A percentile compares a stretch with the other conserved stretches of the same genome.
Evolutionary conservation across 1,284 basidiomycete genomes (phyloP).

Genomic region (Cerrena zonata): DNA sequence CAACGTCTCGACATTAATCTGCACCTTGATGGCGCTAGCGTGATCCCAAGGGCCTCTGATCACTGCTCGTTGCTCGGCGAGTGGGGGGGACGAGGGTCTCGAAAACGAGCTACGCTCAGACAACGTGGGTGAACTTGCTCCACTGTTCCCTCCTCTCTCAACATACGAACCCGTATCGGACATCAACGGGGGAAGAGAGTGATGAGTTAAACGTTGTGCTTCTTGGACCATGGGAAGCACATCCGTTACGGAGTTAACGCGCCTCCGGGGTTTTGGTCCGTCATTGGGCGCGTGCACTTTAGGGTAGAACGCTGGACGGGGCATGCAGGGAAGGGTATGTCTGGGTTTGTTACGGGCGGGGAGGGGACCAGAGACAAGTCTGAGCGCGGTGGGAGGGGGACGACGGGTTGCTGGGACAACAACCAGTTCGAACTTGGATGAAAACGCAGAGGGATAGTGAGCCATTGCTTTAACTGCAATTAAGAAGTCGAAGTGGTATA

Average conservation of each 20-base stretch:
- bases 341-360: slow-evolving; percentile 24
- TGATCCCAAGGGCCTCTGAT: slow-evolving; percentile 29
- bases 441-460: slow-evolving; percentile 5
- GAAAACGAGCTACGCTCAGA: slow-evolving; percentile 8
- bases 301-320: slow-evolving; percentile 26
- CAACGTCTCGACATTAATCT: slow-evolving; percentile 23
- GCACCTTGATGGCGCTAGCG: slow-evolving; percentile 21
- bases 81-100: slow-evolving; percentile 7
- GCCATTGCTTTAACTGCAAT: not conserved
- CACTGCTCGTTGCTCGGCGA: not conserved
- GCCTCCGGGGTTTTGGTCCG: slow-evolving; percentile 21
- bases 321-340: slow-evolving; percentile 28
- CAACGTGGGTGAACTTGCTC: slow-evolving; percentile 22
- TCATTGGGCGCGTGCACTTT: slow-evolving; percentile 8
- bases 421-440: slow-evolving; percentile 7
- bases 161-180: not conserved
- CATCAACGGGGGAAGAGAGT: not conserved
- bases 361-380: slow-evolving; percentile 26
- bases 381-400: slow-evolving; percentile 25
- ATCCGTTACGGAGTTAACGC: slow-evolving; percentile 6
- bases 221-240: slow-evolving; percentile 5
- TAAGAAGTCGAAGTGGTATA: not conserved
- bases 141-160: slow-evolving; percentile 10
- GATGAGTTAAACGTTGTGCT: not conserved
- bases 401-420: slow-evolving; percentile 9